phyloP scores from a whole-genome alignment of 768 basidiomycete species.

The Lactarius pseudohatsudake region DNA sequence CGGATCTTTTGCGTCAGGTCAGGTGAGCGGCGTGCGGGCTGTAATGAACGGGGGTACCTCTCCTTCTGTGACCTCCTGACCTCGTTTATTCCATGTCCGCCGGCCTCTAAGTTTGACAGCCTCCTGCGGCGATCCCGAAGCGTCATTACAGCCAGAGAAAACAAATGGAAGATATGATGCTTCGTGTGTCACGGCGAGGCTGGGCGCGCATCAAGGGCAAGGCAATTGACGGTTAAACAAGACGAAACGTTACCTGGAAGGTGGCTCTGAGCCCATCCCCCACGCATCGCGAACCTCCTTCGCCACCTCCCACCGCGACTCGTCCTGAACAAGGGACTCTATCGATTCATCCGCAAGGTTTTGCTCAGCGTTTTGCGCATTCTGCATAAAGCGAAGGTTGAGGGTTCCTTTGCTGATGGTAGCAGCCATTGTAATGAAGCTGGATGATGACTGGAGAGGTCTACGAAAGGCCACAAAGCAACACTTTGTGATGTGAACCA shows the following conservation, averaged over 20 bases:
- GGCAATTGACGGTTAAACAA: background rate
- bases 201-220: conserved; percentile 6
- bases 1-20: conserved; percentile 23
- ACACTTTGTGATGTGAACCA: background rate
- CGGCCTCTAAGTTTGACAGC: conserved; percentile 25
- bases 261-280: conserved; percentile 17
- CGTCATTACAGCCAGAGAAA: conserved; percentile 16
- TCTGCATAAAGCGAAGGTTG: conserved; percentile 30
- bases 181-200: conserved; percentile 25
- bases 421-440: conserved; percentile 14
- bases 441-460: background rate
- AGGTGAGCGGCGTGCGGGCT: background rate
- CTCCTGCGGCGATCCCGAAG: conserved; percentile 24
- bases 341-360: background rate
- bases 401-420: conserved; percentile 28
- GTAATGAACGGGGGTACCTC: conserved; percentile 13
- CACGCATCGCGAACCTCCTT: conserved; percentile 21
- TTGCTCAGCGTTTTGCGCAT: conserved; percentile 10
- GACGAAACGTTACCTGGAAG: conserved; percentile 16
- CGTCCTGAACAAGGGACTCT: conserved; percentile 16
- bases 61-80: conserved; percentile 26
- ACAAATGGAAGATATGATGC: conserved; percentile 29
- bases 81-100: conserved; percentile 29
- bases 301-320: conserved; percentile 27
- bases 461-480: background rate